Conservation (phyloP, 2,329 filamentous ascomycete genomes). For the Penicillium sp. region DNA sequence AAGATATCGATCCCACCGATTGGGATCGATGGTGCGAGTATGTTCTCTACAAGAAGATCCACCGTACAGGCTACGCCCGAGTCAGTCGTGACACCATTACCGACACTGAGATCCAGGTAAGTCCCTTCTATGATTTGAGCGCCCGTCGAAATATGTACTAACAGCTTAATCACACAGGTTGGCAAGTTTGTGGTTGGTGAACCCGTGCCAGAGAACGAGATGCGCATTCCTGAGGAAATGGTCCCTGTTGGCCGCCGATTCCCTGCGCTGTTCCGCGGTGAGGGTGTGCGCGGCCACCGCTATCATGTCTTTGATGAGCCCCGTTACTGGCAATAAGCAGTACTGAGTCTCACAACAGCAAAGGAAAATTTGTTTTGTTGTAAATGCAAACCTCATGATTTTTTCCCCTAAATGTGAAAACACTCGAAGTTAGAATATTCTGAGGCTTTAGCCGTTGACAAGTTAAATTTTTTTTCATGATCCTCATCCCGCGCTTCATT, state of each 20-base stretch:
- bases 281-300: slow-evolving; percentile 82
- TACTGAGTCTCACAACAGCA: not conserved
- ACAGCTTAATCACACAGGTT: slow-evolving; percentile 50
- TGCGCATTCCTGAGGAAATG: slow-evolving; percentile 69
- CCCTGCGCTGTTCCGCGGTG: slow-evolving; percentile 77
- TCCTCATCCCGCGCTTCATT: too few relatives aligned
- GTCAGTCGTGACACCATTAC: slow-evolving; percentile 90
- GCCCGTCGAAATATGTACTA: slow-evolving; percentile 5
- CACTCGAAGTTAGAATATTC: not conserved
- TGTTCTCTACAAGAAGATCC: slow-evolving; percentile 88
- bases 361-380: not conserved
- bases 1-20: slow-evolving; percentile 87
- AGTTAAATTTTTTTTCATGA: not conserved
- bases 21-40: slow-evolving; percentile 99
- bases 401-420: not conserved
- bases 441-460: not conserved
- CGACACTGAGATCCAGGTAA: slow-evolving; percentile 90
- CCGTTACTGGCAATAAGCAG: slow-evolving; percentile 59
- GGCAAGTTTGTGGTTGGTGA: slow-evolving; percentile 89
- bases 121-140: slow-evolving; percentile 19
- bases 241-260: slow-evolving; percentile 79
- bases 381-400: not conserved
- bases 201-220: slow-evolving; percentile 62
- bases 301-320: slow-evolving; percentile 97
- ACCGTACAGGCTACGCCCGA: slow-evolving; percentile 83